Conservation (phyloP, 1,284 basidiomycete species). For the Cryptococcus deneoformans region DNA sequence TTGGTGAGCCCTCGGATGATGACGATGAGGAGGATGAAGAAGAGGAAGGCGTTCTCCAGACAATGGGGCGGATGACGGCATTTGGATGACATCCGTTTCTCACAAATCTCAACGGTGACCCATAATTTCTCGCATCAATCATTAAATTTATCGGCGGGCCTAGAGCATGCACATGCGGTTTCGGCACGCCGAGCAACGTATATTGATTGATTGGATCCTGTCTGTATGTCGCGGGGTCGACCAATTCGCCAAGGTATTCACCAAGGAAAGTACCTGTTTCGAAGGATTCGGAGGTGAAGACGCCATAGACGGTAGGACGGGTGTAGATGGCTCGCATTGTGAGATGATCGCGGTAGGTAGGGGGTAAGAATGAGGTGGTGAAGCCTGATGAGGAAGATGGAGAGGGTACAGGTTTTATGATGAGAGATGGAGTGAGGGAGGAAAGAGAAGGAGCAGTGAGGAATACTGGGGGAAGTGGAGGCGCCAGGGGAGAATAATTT, state of each 20-base stretch:
- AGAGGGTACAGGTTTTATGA: slow-evolving; percentile 12
- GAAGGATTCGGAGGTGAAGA: slow-evolving; percentile 34
- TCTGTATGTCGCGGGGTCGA: slow-evolving; percentile 41
- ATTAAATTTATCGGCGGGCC: slow-evolving; percentile 77
- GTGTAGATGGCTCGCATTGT: slow-evolving; percentile 32
- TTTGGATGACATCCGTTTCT: slow-evolving; percentile 87
- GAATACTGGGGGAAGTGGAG: slow-evolving; percentile 45
- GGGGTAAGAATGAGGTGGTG: slow-evolving; percentile 22
- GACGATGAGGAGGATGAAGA: slow-evolving; percentile 50
- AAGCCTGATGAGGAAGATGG: slow-evolving; percentile 24
- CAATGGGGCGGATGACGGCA: slow-evolving; percentile 73
- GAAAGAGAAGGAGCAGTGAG: slow-evolving; percentile 34
- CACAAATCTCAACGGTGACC: slow-evolving; percentile 71
- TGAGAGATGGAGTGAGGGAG: slow-evolving; percentile 19
- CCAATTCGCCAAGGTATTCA: slow-evolving; percentile 44
- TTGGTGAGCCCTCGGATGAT: no score
- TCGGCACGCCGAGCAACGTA: slow-evolving; percentile 53
- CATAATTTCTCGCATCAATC: slow-evolving; percentile 78
- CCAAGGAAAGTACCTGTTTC: slow-evolving; percentile 39
- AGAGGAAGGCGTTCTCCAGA: slow-evolving; percentile 47
- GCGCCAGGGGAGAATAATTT: slow-evolving; percentile 52
- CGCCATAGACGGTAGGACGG: slow-evolving; percentile 43
- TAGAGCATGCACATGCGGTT: slow-evolving; percentile 71
- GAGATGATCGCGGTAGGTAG: slow-evolving; percentile 33
- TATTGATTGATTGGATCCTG: slow-evolving; percentile 57